Conservation (phyloP, 2,329 filamentous ascomycete genomes). For the Sphaerostilbella broomeana region DNA sequence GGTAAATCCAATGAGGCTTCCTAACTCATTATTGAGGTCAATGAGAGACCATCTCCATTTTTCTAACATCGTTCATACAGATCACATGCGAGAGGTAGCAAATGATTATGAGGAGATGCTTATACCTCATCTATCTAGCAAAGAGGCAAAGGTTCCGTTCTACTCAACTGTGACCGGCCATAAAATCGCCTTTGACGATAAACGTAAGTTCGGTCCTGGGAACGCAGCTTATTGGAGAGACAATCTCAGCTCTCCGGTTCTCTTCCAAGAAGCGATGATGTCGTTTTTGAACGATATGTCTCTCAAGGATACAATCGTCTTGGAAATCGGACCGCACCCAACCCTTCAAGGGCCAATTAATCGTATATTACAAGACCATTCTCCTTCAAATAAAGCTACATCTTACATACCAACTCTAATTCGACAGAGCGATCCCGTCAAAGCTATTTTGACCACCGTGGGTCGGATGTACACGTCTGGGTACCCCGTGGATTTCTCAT, state of each 20-base stretch:
- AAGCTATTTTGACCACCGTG: constrained; percentile 12
- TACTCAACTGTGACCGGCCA: constrained; percentile 14
- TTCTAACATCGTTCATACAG: no score
- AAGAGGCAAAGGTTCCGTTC: constrained; percentile 35
- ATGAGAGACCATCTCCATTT: no score
- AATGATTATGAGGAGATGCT: no score
- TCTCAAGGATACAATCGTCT: constrained; percentile 8
- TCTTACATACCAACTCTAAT: constrained; percentile 16
- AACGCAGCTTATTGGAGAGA: constrained; percentile 12
- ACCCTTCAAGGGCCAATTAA: constrained; percentile 20
- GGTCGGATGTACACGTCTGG: constrained; percentile 17
- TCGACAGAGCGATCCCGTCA: constrained; percentile 11
- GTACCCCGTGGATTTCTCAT: constrained; percentile 12
- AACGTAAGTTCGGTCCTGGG: background rate
- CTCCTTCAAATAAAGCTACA: constrained; percentile 4
- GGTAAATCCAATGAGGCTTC: no score
- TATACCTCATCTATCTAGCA: no score
- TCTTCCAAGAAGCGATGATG: constrained; percentile 2
- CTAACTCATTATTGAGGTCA: no score
- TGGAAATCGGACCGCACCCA: constrained; percentile 23
- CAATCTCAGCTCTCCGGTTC: constrained; percentile 14
- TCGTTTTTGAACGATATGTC: constrained; percentile 10
- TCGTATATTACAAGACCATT: constrained; percentile 13
- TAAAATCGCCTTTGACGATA: background rate
- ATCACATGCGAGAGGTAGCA: no score